Percentiles rank a stretch among this genome's conserved stretches.
Evolutionary conservation across 352 stramenopile genomes (phyloP).

Genomic region (Aphanomyces cochlioides): DNA sequence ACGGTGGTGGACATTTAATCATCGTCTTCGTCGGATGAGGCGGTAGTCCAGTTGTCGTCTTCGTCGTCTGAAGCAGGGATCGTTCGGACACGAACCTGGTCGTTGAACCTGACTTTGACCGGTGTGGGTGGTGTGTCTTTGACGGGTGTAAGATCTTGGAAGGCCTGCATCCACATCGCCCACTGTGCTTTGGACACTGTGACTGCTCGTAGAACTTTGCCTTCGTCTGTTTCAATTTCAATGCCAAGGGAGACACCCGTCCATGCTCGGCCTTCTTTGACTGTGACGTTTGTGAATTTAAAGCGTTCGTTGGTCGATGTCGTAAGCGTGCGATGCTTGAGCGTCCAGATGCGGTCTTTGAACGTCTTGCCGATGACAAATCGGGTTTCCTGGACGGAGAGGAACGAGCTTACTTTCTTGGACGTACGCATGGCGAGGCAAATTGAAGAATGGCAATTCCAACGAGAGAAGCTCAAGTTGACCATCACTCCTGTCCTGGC

Average conservation of each 20-base stretch:
- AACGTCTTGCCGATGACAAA: not conserved
- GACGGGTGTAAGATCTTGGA: not conserved
- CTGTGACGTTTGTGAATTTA: not conserved
- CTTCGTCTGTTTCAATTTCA: constrained; percentile 11
- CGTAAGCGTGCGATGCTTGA: constrained; percentile 1
- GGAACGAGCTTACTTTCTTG: not conserved
- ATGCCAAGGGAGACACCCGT: not conserved
- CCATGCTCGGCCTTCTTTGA: constrained; percentile 3
- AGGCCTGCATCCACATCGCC: constrained; percentile 15
- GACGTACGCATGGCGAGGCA: not conserved
- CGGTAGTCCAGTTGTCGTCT: not conserved
- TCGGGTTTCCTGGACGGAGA: constrained; percentile 3
- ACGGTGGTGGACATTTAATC: not conserved
- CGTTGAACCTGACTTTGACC: not conserved
- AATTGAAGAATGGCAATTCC: constrained; percentile 1
- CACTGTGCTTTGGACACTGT: constrained; percentile 1
- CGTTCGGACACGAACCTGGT: not conserved
- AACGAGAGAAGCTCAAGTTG: no score
- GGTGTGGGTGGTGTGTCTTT: not conserved
- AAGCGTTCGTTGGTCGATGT: not conserved
- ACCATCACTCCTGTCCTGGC: no score
- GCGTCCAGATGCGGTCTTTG: constrained; percentile 7
- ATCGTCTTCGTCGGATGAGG: not conserved
- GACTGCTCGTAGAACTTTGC: not conserved
- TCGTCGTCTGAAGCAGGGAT: not conserved